Conservation (phyloP, 2,329 filamentous ascomycete species). For the Metarhizium album region DNA sequence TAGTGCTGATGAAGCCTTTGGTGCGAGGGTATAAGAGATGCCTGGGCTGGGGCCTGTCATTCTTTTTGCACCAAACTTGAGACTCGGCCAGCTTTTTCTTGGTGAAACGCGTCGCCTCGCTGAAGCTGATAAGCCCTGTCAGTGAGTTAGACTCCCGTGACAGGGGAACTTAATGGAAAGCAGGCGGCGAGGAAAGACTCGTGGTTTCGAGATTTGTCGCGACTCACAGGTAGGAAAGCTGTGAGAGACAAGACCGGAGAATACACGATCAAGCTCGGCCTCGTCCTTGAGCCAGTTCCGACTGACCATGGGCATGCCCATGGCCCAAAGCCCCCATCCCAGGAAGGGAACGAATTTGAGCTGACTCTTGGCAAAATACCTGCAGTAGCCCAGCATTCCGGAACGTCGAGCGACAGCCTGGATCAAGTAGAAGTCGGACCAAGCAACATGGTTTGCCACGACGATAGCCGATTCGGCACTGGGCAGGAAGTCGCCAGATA, state of each 20-base stretch:
- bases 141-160: slow-evolving; percentile 1
- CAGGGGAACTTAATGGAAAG: too few species aligned
- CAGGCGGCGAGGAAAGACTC: too few species aligned
- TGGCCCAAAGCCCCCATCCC: slow-evolving; percentile 54
- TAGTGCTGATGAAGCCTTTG: slow-evolving; percentile 49
- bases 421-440: slow-evolving; percentile 56
- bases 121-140: slow-evolving; percentile 53
- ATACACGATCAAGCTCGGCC: slow-evolving; percentile 45
- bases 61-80: slow-evolving; percentile 39
- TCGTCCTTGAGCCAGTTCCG: slow-evolving; percentile 48
- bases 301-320: slow-evolving; percentile 54
- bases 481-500: slow-evolving; percentile 42
- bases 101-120: slow-evolving; percentile 51
- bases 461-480: slow-evolving; percentile 48
- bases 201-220: neutral
- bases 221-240: slow-evolving; percentile 48
- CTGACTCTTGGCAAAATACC: slow-evolving; percentile 52
- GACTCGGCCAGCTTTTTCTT: slow-evolving; percentile 40
- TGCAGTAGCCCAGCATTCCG: slow-evolving; percentile 49
- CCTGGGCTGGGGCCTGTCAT: slow-evolving; percentile 38
- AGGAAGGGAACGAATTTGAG: slow-evolving; percentile 48
- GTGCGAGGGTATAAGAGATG: slow-evolving; percentile 50
- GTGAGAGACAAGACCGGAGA: slow-evolving; percentile 38
- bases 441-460: slow-evolving; percentile 48
- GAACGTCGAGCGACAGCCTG: slow-evolving; percentile 42